Evolutionary conservation across 768 basidiomycete species (phyloP).

Genomic region (Tricholoma flavovirens): DNA sequence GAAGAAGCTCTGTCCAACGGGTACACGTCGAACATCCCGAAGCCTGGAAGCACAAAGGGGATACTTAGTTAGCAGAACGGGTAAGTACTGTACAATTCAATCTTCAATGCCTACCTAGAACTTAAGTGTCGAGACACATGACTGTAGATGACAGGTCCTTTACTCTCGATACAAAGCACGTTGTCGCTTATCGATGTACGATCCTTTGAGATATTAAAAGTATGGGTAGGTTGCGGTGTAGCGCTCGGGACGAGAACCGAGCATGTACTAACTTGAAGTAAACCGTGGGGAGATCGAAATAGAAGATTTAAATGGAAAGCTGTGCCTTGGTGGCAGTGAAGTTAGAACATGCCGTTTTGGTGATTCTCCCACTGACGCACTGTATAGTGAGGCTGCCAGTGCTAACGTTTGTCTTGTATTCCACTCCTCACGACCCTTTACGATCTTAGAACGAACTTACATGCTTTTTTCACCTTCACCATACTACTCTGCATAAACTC

Average conservation of each 20-base stretch:
- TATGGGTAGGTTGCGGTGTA: too few relatives aligned
- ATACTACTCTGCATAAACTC: constrained; percentile 1
- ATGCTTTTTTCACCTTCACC: constrained; percentile 7
- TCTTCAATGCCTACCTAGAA: too few relatives aligned
- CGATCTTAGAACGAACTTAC: constrained; percentile 15
- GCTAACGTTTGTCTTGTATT: constrained; percentile 1
- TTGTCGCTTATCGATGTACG: neutral
- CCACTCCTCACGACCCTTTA: constrained; percentile 7
- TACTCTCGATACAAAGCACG: too few relatives aligned
- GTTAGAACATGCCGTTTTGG: neutral
- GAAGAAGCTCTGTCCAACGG: neutral
- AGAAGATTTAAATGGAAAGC: neutral
- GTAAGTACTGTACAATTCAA: too few relatives aligned
- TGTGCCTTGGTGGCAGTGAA: neutral
- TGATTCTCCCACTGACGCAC: neutral
- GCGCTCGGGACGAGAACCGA: too few relatives aligned
- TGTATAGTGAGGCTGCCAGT: too few relatives aligned
- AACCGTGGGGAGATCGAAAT: neutral
- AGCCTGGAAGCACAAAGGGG: neutral
- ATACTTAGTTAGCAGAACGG: too few relatives aligned
- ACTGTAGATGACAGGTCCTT: neutral
- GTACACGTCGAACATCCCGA: neutral
- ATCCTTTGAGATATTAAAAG: neutral
- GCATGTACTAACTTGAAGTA: too few relatives aligned
- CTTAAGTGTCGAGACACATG: neutral